phyloP scores from a whole-genome alignment of 169 alveolate genomes.

The Cryptosporidium muris region DNA sequence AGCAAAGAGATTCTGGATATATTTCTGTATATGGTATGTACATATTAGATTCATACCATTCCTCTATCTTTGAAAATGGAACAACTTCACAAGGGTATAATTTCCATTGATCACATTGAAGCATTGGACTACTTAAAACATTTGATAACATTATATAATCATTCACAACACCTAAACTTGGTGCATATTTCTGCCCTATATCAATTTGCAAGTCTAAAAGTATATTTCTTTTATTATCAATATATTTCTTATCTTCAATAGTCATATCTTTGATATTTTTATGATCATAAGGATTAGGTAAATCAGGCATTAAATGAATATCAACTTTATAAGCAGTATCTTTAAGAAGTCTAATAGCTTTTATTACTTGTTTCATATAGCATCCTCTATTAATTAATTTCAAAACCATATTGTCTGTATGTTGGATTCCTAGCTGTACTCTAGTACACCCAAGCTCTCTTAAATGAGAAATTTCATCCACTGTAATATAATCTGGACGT shows the following conservation, averaged over 20 bases:
- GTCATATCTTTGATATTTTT: neutral
- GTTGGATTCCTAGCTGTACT: slow-evolving; percentile 94
- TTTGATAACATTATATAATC: slow-evolving; percentile 88
- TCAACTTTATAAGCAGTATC: slow-evolving; percentile 92
- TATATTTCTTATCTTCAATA: neutral
- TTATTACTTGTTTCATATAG: slow-evolving; percentile 80
- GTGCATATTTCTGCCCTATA: slow-evolving; percentile 57
- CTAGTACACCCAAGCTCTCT: slow-evolving; percentile 91
- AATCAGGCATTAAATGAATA: slow-evolving; percentile 93
- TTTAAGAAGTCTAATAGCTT: slow-evolving; percentile 88
- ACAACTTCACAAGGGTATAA: slow-evolving; percentile 94
- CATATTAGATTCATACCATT: slow-evolving; percentile 85
- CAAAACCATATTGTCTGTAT: slow-evolving; percentile 86
- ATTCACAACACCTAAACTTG: slow-evolving; percentile 75
- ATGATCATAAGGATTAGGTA: slow-evolving; percentile 82
- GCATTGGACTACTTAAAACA: slow-evolving; percentile 82
- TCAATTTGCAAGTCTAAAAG: slow-evolving; percentile 25
- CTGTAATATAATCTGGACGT: slow-evolving; percentile 90
- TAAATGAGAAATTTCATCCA: slow-evolving; percentile 83
- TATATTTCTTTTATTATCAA: neutral
- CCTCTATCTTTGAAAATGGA: slow-evolving; percentile 89
- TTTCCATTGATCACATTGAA: slow-evolving; percentile 96
- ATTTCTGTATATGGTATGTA: slow-evolving; percentile 89
- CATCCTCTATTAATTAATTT: slow-evolving; percentile 82
- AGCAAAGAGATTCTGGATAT: slow-evolving; percentile 79